A percentile compares a stretch with the other conserved stretches of the same genome.
Conservation (phyloP, 2,329 filamentous ascomycete species). For the Akanthomyces muscarius region DNA sequence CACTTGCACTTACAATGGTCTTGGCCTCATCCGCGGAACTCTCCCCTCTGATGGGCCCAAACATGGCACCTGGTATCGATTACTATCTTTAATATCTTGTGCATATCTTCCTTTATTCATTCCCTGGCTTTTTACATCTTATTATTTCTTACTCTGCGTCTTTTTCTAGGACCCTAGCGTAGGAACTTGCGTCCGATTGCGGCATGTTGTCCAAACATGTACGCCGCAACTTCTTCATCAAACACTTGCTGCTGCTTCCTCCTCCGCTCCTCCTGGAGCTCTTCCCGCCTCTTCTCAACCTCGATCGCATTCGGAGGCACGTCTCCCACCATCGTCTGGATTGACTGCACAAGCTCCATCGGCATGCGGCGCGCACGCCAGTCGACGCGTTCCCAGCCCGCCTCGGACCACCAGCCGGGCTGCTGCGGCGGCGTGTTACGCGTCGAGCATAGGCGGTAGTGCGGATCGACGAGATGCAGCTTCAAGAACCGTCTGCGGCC, state of each 20-base stretch:
- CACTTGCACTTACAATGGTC: too few relatives aligned
- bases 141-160: too few relatives aligned
- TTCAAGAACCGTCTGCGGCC: too few relatives aligned
- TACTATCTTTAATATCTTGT: too few relatives aligned
- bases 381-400: neutral
- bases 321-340: neutral
- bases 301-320: neutral
- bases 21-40: too few relatives aligned
- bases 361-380: neutral
- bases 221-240: neutral
- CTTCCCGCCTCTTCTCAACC: neutral
- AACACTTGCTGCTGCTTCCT: neutral
- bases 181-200: neutral
- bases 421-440: too few relatives aligned
- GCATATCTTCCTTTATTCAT: too few relatives aligned
- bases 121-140: too few relatives aligned
- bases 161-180: neutral
- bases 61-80: too few relatives aligned
- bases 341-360: neutral
- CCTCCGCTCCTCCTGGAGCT: neutral
- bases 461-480: too few relatives aligned
- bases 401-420: neutral
- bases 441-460: too few relatives aligned
- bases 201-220: neutral
- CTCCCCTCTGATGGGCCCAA: too few relatives aligned